phyloP scores from a whole-genome alignment of 495 filamentous ascomycete species.

The Penicillium salamii region DNA sequence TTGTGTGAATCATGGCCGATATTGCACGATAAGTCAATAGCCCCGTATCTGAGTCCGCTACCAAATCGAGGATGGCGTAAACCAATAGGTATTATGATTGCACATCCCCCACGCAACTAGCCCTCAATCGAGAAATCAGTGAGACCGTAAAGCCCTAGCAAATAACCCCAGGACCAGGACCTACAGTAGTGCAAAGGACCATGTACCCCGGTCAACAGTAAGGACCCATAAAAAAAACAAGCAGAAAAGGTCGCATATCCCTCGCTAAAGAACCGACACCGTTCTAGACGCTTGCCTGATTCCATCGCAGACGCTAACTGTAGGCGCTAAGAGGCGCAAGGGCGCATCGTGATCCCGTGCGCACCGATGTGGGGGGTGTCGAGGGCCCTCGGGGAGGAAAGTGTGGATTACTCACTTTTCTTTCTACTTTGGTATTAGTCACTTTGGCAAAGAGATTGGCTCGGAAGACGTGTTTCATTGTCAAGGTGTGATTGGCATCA shows the following conservation, averaged over 20 bases:
- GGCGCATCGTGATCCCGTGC: constrained; percentile 1
- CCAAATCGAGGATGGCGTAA: too few species aligned
- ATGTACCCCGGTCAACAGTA: constrained; percentile 1
- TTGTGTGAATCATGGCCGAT: too few species aligned
- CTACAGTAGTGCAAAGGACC: background rate
- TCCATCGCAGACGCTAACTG: background rate
- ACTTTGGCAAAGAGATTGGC: background rate
- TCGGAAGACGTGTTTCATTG: background rate
- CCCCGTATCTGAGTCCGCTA: too few species aligned
- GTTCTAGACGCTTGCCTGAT: background rate
- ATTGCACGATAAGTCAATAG: too few species aligned
- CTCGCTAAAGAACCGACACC: background rate
- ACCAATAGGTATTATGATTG: too few species aligned
- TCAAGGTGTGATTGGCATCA: background rate
- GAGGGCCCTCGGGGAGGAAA: background rate
- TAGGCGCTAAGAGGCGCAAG: background rate
- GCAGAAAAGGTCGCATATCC: background rate
- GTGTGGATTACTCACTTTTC: background rate
- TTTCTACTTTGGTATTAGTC: background rate
- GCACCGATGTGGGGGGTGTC: constrained; percentile 2
- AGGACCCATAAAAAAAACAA: background rate
- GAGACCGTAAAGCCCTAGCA: background rate
- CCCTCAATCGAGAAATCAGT: background rate
- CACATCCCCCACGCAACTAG: too few species aligned
- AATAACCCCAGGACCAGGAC: background rate